Conservation (phyloP, 352 stramenopile species). For the Paralagenidium karlingii region DNA sequence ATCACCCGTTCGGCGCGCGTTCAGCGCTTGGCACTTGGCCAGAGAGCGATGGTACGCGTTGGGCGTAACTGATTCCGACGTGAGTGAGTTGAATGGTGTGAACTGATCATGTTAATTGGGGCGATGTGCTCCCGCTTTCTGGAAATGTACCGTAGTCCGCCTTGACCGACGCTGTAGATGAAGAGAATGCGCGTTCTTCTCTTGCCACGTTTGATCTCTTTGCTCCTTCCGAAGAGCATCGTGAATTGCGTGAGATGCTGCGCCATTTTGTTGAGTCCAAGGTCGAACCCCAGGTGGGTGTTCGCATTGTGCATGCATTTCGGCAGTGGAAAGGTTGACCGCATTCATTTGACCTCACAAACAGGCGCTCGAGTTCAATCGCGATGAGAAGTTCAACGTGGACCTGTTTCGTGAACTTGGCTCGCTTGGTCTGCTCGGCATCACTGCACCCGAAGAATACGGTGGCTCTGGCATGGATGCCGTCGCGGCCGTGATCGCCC, state of each 20-base stretch:
- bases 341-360: constrained; percentile 3
- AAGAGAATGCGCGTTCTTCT: too few species aligned
- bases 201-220: constrained; percentile 83
- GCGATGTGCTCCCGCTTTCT: too few species aligned
- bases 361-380: constrained; percentile 90
- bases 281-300: constrained; percentile 90
- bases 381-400: constrained; percentile 96
- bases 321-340: neutral
- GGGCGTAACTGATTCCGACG: too few species aligned
- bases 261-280: constrained; percentile 89
- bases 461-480: constrained; percentile 94
- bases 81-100: too few species aligned
- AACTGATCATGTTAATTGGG: too few species aligned
- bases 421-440: constrained; percentile 91
- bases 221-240: constrained; percentile 82
- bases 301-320: neutral
- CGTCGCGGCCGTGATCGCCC: constrained; percentile 88
- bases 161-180: too few species aligned
- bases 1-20: too few species aligned
- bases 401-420: constrained; percentile 91
- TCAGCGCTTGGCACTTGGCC: too few species aligned
- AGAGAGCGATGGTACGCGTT: too few species aligned
- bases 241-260: constrained; percentile 89
- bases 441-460: constrained; percentile 94
- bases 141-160: too few species aligned